Evolutionary conservation across 345 rosid genomes (phyloP).

Genomic region (Viola odorata): DNA sequence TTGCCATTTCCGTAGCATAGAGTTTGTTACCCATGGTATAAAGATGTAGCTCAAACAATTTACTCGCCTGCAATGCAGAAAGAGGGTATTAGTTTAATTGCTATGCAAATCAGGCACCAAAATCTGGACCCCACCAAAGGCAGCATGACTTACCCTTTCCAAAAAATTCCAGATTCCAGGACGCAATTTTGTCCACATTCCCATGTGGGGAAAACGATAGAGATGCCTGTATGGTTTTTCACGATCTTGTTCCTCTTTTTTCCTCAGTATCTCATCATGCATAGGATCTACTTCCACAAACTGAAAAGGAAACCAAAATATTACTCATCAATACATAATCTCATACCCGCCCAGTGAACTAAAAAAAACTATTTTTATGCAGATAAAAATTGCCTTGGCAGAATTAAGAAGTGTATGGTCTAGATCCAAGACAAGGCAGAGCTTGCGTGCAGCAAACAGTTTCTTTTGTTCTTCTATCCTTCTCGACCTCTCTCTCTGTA

Average conservation of each 20-base stretch:
- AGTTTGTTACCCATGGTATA: conserved; percentile 99
- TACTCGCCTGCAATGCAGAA: conserved; percentile 63
- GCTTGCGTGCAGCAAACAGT: conserved; percentile 81
- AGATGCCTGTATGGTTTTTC: conserved; percentile 81
- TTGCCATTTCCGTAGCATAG: conserved; percentile 99
- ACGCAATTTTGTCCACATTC: conserved; percentile 98
- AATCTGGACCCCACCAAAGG: background rate
- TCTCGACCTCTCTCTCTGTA: conserved; percentile 86
- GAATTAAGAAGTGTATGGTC: conserved; percentile 99
- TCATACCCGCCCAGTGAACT: background rate
- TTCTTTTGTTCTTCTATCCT: conserved; percentile 94
- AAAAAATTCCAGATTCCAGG: conserved; percentile 96
- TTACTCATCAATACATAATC: background rate
- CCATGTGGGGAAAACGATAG: conserved; percentile 88
- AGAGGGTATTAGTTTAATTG: conserved; percentile 8
- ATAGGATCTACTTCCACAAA: conserved; percentile 76
- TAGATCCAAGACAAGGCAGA: conserved; percentile 92
- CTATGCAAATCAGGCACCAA: background rate
- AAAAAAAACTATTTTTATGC: background rate
- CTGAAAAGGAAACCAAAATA: conserved; percentile 32
- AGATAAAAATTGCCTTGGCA: conserved; percentile 57
- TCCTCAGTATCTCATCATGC: conserved; percentile 80
- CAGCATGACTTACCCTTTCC: conserved; percentile 54
- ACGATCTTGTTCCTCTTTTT: conserved; percentile 94
- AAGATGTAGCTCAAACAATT: conserved; percentile 87